Conservation (phyloP, 192 early-diverging fungal genomes). For the Backusella australiensis region DNA sequence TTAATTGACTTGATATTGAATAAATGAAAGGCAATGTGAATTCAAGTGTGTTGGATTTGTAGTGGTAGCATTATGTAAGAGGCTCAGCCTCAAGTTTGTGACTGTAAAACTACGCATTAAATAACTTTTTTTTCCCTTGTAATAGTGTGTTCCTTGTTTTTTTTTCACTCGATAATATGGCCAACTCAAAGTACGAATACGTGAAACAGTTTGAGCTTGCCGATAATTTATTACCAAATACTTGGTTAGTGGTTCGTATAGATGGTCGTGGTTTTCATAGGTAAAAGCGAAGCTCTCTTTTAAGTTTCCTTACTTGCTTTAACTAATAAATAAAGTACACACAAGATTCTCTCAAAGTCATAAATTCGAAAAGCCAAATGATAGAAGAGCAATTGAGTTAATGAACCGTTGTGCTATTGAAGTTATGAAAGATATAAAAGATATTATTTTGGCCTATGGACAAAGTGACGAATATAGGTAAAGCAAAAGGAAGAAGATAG, state of each 20-base stretch:
- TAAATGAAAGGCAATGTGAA: background rate
- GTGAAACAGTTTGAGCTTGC: slow-evolving; percentile 86
- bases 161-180: slow-evolving; percentile 53
- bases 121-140: background rate
- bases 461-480: slow-evolving; percentile 91
- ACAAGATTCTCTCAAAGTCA: slow-evolving; percentile 77
- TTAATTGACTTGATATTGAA: background rate
- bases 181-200: slow-evolving; percentile 93
- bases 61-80: no score
- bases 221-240: slow-evolving; percentile 76
- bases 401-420: slow-evolving; percentile 79
- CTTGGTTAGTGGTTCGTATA: slow-evolving; percentile 88
- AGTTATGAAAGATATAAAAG: slow-evolving; percentile 80
- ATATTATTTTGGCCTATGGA: slow-evolving; percentile 85
- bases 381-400: slow-evolving; percentile 69
- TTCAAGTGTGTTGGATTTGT: background rate
- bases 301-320: background rate
- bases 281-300: slow-evolving; percentile 20
- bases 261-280: slow-evolving; percentile 90
- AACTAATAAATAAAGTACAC: background rate
- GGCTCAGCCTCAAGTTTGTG: background rate
- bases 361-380: slow-evolving; percentile 78
- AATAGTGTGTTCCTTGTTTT: background rate
- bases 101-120: background rate
- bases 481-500: background rate